Percentiles rank a stretch among this genome's conserved stretches.
Conservation (phyloP, 768 basidiomycete genomes). For the Gyrodon lividus region DNA sequence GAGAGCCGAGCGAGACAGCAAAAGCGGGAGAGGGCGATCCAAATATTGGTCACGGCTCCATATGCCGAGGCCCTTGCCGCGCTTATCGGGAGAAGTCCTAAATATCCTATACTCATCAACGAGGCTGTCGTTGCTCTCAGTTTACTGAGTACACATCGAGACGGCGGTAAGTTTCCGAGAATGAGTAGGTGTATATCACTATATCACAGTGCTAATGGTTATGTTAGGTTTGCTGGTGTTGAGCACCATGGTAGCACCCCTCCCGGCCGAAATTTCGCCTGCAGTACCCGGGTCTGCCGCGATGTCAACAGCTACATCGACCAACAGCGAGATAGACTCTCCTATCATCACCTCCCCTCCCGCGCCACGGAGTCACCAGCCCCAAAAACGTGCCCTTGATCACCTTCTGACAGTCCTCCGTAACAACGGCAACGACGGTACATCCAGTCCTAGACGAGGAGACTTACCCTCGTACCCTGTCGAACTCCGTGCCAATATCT, state of each 20-base stretch:
- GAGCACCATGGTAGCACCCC: slow-evolving; percentile 52
- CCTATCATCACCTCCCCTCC: slow-evolving; percentile 47
- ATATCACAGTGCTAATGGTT: slow-evolving; percentile 4
- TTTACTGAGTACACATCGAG: slow-evolving; percentile 62
- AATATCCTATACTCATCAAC: slow-evolving; percentile 83
- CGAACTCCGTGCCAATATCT: slow-evolving; percentile 77
- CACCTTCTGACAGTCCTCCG: slow-evolving; percentile 63
- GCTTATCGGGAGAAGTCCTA: slow-evolving; percentile 72
- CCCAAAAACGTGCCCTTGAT: slow-evolving; percentile 61
- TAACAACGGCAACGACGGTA: slow-evolving; percentile 34
- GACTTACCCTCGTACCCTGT: slow-evolving; percentile 52
- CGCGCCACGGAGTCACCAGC: slow-evolving; percentile 35
- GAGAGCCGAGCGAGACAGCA: slow-evolving; percentile 42
- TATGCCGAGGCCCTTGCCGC: slow-evolving; percentile 63
- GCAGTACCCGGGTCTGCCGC: slow-evolving; percentile 32
- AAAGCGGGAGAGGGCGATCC: slow-evolving; percentile 54
- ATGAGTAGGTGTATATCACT: neutral
- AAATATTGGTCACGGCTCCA: slow-evolving; percentile 48
- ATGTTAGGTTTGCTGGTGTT: slow-evolving; percentile 59
- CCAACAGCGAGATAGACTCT: slow-evolving; percentile 45
- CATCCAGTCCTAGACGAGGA: slow-evolving; percentile 42
- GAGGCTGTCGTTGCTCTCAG: slow-evolving; percentile 86
- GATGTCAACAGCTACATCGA: slow-evolving; percentile 39
- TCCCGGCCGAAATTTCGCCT: slow-evolving; percentile 41
- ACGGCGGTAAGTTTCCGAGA: slow-evolving; percentile 53